Base-by-base conservation (phyloP, 768 basidiomycete species). In the Boletus coccyginus region DNA sequence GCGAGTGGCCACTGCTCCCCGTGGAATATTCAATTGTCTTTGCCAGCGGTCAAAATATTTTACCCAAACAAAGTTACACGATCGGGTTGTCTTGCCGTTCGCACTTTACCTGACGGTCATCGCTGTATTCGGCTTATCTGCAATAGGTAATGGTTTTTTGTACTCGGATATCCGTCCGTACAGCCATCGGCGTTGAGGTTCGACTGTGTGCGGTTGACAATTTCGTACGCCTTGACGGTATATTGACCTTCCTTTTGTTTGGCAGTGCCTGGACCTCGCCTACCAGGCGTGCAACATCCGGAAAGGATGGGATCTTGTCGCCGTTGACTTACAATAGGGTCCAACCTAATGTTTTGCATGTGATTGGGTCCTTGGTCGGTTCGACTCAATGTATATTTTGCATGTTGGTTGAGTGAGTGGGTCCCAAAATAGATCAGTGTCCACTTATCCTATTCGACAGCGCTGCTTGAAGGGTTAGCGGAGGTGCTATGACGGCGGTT, bases 401-500 rank as follows among this genome's bases (percentile, higher is more conserved):
- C 27, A 33, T 32, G 32, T 9, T 14, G 47, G 32, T 36, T 39
- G 39, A 17, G 24, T 39, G 33, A 33, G 40, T 39, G 17, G 21
- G 17, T 35, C 41, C 35, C 5, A 41, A 19, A n/a, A 33, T 17
- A 14, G 46, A 12, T 21, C 38, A n/a, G 33, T 38, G 27, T 32
- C 21, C n/a, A 36, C 5, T 39, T 42, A 5, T 39, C 21, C 10
- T 44, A 24, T 36, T 19, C 27, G n/a, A 32, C 27, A 21, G 31
- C 2, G 16, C 32, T 5, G 10, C 31, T 38, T 17, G 36, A 45
- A 43, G 16, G 27, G 55, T 39, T 13, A 41, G 35, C 33, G 35
- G 38, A 16, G 38, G 7, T 35, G 17, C 44, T 41, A 10, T 60
- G 44, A 31, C n/a, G 51, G 54, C 24, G 16, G 36, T 53, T 64